Base-by-base conservation (phyloP, 2,329 filamentous ascomycete species). In the Penicillium sp. region DNA sequence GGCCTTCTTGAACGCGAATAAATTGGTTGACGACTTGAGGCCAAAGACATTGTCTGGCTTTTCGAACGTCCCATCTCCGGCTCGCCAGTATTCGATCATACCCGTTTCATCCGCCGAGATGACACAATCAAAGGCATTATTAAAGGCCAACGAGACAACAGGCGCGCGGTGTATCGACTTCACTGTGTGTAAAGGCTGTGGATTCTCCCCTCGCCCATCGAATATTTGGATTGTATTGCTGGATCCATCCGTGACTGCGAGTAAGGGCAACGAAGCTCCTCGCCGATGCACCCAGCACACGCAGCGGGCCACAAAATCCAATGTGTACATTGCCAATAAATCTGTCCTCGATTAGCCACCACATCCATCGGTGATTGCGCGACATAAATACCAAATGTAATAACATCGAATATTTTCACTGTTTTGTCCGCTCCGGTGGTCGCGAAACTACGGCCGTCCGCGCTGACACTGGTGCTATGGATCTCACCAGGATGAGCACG, bases 41-140 rank as follows among this genome's bases (percentile, higher is more conserved):
- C 86, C 77, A 60, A 94, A 98, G 12, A 98, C 88, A 35, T 79
- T 87, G 51, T 88, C 82, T 0, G 92, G 92, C 64, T 96, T 95
- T 56, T 94, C 87, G 61, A 87, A 95, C 26, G 72, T 80, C 2
- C 78, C 80, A 45, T 76, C 77, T 10, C 59, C 52, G 0, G 92
- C 88, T 41, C 78, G 77, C 92, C 92, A 98, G 67, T 98, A 98
- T 64, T 98, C 92, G 7, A 98, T 61, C 90, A 96, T 96, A 15
- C 92, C 90, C 37, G 79, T 78, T 51, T 90, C 81, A 50, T 98
- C 93, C 0, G 82, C 82, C 1, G 92, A 96, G 5, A 96, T 70
- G 1, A 94, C 89, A 57, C 92, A 98, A 64, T 96, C 83, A 57
- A 82, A 95, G 4, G 75, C 69, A 59, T 87, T 80, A 63, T 96